phyloP scores from a whole-genome alignment of 805 yeast genomes.

The Candida nemodendra region DNA sequence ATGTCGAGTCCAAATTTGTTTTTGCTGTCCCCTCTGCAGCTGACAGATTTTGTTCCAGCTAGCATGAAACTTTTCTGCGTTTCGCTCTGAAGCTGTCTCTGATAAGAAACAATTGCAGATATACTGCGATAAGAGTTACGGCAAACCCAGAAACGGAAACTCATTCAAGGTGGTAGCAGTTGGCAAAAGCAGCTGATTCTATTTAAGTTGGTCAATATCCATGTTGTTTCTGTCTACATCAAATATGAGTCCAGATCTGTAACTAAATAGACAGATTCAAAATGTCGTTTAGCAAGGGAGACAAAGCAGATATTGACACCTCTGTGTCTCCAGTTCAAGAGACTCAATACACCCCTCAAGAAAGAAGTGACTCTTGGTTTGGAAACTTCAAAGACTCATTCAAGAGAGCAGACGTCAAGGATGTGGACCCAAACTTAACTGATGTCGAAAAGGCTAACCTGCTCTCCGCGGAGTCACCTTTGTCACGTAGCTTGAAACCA shows the following conservation, averaged over 20 bases:
- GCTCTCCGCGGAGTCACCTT: constrained; percentile 47
- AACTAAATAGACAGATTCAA: background rate
- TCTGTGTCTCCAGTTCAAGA: constrained; percentile 24
- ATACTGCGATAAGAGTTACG: too few relatives aligned
- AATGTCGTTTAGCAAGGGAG: constrained; percentile 18
- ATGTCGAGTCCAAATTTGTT: too few relatives aligned
- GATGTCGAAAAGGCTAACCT: constrained; percentile 48
- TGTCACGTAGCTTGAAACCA: constrained; percentile 50
- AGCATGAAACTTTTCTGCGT: too few relatives aligned
- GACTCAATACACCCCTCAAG: constrained; percentile 3
- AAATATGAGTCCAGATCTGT: constrained; percentile 1
- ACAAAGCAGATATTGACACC: constrained; percentile 24
- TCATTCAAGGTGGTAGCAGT: background rate
- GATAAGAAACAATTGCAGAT: too few relatives aligned
- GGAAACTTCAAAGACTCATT: constrained; percentile 31
- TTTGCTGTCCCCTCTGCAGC: too few relatives aligned
- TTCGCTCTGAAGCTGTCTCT: too few relatives aligned
- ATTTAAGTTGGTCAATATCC: too few relatives aligned
- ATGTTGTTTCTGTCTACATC: constrained; percentile 1
- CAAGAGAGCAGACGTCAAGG: constrained; percentile 33
- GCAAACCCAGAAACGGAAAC: too few relatives aligned
- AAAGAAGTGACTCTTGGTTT: constrained; percentile 13
- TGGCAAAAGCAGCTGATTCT: too few relatives aligned
- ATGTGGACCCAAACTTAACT: constrained; percentile 43
- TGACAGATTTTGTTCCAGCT: too few relatives aligned